Evolutionary conservation across 2,329 filamentous ascomycete species (phyloP).

Genomic region (Aspergillus carbonarius): DNA sequence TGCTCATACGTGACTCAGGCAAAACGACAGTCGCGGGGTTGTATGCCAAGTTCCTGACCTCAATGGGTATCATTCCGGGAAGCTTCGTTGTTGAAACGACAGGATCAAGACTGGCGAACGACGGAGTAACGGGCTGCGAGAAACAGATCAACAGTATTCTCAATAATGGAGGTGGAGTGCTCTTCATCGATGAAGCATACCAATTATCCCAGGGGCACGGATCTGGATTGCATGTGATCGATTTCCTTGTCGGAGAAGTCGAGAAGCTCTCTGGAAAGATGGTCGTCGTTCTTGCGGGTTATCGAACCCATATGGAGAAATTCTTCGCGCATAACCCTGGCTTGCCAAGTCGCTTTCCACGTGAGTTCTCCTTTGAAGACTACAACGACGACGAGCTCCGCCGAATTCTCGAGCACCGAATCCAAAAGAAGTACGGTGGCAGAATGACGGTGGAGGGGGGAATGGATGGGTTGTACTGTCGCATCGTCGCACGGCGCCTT

Average conservation of each 20-base stretch:
- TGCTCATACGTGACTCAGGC: constrained; percentile 35
- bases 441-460: constrained; percentile 63
- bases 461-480: constrained; percentile 59
- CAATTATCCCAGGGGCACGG: constrained; percentile 64
- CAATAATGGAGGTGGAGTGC: constrained; percentile 61
- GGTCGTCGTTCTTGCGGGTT: constrained; percentile 71
- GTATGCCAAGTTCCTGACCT: constrained; percentile 65
- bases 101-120: constrained; percentile 63
- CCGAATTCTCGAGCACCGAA: constrained; percentile 57
- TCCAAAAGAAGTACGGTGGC: constrained; percentile 55
- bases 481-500: constrained; percentile 62
- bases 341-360: constrained; percentile 67
- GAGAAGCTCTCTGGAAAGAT: constrained; percentile 70
- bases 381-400: constrained; percentile 66
- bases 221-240: constrained; percentile 61
- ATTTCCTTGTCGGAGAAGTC: constrained; percentile 69
- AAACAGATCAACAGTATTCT: constrained; percentile 58
- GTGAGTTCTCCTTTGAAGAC: constrained; percentile 66
- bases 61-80: constrained; percentile 63
- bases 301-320: constrained; percentile 70
- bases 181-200: constrained; percentile 81
- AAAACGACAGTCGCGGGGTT: constrained; percentile 75
- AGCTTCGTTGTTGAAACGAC: constrained; percentile 64
- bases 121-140: constrained; percentile 60
- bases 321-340: constrained; percentile 76